Conservation (phyloP, 2,329 filamentous ascomycete genomes). For the Botrytis paeoniae region DNA sequence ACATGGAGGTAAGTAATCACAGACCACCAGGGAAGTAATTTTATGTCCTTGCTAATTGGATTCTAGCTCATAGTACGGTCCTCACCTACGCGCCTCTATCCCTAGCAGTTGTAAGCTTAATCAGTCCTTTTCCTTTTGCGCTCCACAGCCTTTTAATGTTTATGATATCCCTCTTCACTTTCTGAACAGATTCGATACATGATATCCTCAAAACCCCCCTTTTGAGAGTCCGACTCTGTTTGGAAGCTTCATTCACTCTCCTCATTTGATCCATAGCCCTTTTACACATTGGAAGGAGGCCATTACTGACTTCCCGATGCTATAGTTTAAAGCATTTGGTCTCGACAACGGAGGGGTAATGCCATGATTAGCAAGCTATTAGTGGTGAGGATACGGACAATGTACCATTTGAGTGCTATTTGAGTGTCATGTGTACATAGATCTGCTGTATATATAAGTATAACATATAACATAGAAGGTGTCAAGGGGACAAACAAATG, state of each 20-base stretch:
- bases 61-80: conserved; percentile 65
- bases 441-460: not conserved
- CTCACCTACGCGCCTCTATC: conserved; percentile 62
- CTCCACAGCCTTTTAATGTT: too few relatives aligned
- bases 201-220: not conserved
- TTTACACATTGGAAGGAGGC: not conserved
- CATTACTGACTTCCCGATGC: not conserved
- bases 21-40: conserved; percentile 22
- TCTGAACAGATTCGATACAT: not conserved
- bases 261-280: not conserved
- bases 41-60: not conserved
- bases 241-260: not conserved
- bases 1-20: conserved; percentile 35
- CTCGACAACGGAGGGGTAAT: conserved; percentile 34
- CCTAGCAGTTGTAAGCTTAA: conserved; percentile 49
- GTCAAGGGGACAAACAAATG: not conserved
- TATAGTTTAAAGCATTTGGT: conserved; percentile 57
- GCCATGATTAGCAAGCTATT: conserved; percentile 9
- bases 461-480: not conserved
- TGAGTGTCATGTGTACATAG: too few relatives aligned
- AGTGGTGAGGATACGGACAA: not conserved
- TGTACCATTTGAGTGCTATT: not conserved
- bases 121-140: not conserved
- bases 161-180: not conserved
- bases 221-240: not conserved